Evolutionary conservation across 2,329 filamentous ascomycete genomes (phyloP), one percentile per base, ranked within the genome.

Genomic region (Beauveria scarabaeidicola): DNA sequence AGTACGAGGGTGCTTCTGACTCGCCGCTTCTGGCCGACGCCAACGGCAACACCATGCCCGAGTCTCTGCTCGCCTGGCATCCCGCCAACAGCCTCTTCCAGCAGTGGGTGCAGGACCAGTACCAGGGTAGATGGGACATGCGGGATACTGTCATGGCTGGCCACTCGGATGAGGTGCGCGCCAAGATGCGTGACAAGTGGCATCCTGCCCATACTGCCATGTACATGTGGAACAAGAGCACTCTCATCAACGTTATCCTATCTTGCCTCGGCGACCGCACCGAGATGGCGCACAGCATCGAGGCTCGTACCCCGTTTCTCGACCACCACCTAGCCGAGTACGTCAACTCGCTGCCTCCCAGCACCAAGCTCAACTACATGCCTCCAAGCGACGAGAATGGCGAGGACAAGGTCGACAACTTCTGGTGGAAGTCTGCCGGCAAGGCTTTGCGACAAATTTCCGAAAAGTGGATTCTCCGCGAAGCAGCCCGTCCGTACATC

Each of bases 401-500:
- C 8, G 38, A n/a, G 23, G 23, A 25, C 43, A 46, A 25, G 8
- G 43, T 25, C 19, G 43, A 46, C 11, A 25, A 46, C 9, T 47
- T 29, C 9, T 54, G 41, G 52, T 63, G 46, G 61, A 63, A 59
- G 60, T 63, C 56, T 23, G 51, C 48, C 19, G 57, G 55, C 9
- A 59, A 62, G 5, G 59, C 50, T 5, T 48, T 65, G 15, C 63
- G 65, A 11, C 61, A 63, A 1, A 69, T 78, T 44, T 66, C 65
- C 1, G 78, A 81, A 67, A 81, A 83, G 62, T 79, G 76, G 72
- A 75, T 82, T 29, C 72, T 82, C 1, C 74, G 77, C 3, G 76
- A 83, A 63, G 80, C 79, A 0, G 72, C 70, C 21, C 74, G 72
- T 60, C 78, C 79, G 3, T 82, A 76, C 63, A 74, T 82, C 59